Evolutionary conservation across 1,284 basidiomycete genomes (phyloP), one percentile per base, ranked within the genome.

Genomic region (Irpex sp.): DNA sequence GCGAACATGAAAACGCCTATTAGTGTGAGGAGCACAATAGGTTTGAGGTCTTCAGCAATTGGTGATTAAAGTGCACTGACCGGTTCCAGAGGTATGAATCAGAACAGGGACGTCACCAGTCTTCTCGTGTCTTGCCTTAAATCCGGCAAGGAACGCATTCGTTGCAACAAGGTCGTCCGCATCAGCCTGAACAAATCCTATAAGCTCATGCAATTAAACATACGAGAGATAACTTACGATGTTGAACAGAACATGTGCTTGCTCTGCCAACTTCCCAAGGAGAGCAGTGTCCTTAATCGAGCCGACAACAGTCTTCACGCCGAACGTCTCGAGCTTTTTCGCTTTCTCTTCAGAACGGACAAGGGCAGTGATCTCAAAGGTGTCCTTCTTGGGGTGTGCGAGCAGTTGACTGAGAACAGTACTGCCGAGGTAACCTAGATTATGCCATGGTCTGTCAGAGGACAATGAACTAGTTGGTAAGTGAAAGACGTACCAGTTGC

Each of bases 381-480:
- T 60, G n/a, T 54, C 16, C 10, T 60, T 53, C 10, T 64, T 58
- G 3, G 66, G 68, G 51, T 71, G 69, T n/a, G 19, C 45, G 18
- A 71, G 60, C 16, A 72, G 65, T 18, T 62, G 64, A n/a, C 63
- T 59, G 4, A 71, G 59, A 36, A 69, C 60, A n/a, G 63, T 53
- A 5, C 69, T 69, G 37, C 69, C 71, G 55, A 72, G 63, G 53
- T 71, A 72, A 18, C 71, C 71, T 33, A 33, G 71, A 37, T 45
- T 45, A 7, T n/a, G 6, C 28, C 28, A 33, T 7, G 28, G 28
- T 33, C 28, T 33, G 6, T 33, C 1, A 33, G 28, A 33, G 1
- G 28, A 7, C 1, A 7, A 33, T 7, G 7, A 33, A 33, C 1
- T 33, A 33, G 28, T 33, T 33, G 28, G 28, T 33, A 33, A 7